These are phyloP conservation scores for Colletotrichum sp. DNA, from an alignment of 2,329 filamentous ascomycete species.

Conservation along the genomic window DNA sequence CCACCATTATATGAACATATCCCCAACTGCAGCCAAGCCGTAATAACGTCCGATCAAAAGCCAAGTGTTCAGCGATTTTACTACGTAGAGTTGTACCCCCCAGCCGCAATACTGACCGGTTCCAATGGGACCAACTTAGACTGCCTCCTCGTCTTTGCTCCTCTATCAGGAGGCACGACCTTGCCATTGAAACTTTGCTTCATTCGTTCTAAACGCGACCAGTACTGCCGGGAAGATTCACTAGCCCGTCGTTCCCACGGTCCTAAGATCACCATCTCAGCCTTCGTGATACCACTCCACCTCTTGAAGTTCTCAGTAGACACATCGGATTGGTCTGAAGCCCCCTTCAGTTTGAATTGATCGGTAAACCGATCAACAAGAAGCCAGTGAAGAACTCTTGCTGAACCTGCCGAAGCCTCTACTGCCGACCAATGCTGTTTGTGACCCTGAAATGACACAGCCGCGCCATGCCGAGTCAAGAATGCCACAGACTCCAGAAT, in stretches of 20 bases:
- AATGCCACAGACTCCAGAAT: no score
- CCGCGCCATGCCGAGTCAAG: background rate
- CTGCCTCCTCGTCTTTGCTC: background rate
- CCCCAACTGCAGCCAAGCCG: no score
- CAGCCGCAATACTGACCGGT: background rate
- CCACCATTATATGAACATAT: no score
- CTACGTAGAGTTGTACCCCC: background rate
- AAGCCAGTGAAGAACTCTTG: background rate
- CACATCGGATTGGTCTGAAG: rapidly evolving
- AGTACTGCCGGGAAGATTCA: background rate
- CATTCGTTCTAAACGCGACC: background rate
- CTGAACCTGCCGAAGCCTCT: no score
- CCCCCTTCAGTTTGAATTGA: rapidly evolving
- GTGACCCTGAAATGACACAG: rapidly evolving
- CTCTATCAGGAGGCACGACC: background rate
- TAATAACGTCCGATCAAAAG: no score
- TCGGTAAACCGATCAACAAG: background rate
- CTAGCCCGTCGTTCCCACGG: rapidly evolving
- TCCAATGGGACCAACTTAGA: background rate
- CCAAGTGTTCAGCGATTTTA: no score
- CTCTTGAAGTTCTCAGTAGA: rapidly evolving
- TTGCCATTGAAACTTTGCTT: rapidly evolving
- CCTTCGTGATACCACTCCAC: background rate
- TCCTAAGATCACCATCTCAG: background rate
- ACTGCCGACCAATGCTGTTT: background rate